Evolutionary conservation across 805 yeast species (phyloP).

Genomic region (Vanderwaltozyma polyspora): DNA sequence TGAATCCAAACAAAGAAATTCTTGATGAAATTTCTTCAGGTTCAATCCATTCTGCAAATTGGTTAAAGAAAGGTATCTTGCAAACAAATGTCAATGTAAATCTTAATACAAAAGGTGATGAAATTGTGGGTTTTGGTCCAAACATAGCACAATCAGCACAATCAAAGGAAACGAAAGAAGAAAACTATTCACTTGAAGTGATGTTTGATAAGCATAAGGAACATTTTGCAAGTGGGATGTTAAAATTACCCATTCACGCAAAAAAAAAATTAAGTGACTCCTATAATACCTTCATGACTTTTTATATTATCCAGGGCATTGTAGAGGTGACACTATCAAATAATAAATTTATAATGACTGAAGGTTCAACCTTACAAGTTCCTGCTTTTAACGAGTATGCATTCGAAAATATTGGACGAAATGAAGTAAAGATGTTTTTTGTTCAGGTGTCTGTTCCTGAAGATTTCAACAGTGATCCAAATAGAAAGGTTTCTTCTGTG

Average conservation of each 20-base stretch:
- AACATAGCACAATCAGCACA: constrained; percentile 38
- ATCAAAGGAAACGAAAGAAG: constrained; percentile 31
- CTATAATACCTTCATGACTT: constrained; percentile 52
- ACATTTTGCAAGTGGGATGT: constrained; percentile 61
- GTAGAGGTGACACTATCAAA: constrained; percentile 57
- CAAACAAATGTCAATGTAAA: constrained; percentile 23
- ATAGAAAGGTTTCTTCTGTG: background rate
- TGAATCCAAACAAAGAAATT: constrained; percentile 14
- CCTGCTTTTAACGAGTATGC: constrained; percentile 71
- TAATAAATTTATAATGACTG: constrained; percentile 45
- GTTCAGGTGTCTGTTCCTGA: constrained; percentile 44
- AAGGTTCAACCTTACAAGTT: constrained; percentile 71
- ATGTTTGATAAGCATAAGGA: constrained; percentile 53
- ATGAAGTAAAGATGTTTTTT: constrained; percentile 55
- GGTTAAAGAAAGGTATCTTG: constrained; percentile 23
- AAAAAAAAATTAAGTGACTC: constrained; percentile 53
- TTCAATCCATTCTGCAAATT: constrained; percentile 13
- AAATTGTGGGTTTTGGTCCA: constrained; percentile 53
- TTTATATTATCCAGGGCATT: constrained; percentile 62
- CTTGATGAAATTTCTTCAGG: constrained; percentile 17
- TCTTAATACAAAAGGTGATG: constrained; percentile 14
- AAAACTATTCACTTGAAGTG: constrained; percentile 51
- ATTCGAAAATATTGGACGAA: constrained; percentile 49
- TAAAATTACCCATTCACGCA: constrained; percentile 52
- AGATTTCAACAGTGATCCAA: background rate